A percentile compares a stretch with the other conserved stretches of the same genome.
These are phyloP conservation scores for Ganoderma lingzhi DNA, from an alignment of 1,284 basidiomycete genomes.

Conservation along the genomic window DNA sequence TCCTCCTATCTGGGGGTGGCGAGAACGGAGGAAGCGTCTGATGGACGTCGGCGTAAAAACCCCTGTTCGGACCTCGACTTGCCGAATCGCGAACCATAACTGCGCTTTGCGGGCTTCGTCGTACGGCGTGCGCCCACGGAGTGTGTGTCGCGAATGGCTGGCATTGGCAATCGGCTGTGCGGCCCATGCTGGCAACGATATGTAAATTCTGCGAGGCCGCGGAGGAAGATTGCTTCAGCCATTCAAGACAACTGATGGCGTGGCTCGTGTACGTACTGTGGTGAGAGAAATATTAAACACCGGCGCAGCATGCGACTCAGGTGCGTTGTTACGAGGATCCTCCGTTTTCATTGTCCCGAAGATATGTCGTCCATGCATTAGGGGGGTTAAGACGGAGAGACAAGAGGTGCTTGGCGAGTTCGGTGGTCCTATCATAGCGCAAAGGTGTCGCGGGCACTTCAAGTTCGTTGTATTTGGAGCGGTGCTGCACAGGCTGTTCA, in stretches of 20 bases:
- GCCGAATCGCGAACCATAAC: neutral
- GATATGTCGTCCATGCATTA: neutral
- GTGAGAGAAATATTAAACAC: neutral
- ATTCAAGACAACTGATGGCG: neutral
- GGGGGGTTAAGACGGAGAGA: neutral
- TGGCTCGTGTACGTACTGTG: neutral
- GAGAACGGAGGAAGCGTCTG: constrained; percentile 2
- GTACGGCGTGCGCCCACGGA: neutral
- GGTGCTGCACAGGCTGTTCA: neutral
- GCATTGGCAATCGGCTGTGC: neutral
- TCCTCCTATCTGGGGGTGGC: neutral
- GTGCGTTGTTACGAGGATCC: neutral
- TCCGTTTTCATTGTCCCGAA: neutral
- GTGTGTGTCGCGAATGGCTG: neutral
- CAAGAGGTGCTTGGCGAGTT: neutral
- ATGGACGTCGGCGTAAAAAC: neutral
- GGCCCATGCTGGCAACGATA: neutral
- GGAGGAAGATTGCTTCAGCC: neutral
- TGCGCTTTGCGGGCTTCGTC: neutral
- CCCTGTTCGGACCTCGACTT: neutral
- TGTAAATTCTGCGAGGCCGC: neutral
- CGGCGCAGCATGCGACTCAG: neutral
- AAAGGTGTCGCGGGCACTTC: neutral
- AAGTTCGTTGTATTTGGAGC: constrained; percentile 3
- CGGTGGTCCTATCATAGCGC: neutral